phyloP scores from a whole-genome alignment of 768 basidiomycete genomes.

The Cubamyces lactineus region DNA sequence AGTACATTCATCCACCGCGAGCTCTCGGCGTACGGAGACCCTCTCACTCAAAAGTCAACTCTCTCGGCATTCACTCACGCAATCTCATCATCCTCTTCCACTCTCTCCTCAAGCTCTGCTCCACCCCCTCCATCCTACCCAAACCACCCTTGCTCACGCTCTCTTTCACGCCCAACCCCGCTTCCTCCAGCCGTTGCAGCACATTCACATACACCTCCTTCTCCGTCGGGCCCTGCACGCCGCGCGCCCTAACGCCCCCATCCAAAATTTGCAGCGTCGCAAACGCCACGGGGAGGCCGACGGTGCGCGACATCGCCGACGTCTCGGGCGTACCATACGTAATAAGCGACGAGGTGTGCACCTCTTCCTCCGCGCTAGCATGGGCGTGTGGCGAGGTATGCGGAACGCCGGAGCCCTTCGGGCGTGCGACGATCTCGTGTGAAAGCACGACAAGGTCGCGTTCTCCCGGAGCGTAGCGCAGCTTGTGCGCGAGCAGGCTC shows the following conservation, averaged over 20 bases:
- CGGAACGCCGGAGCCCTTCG: slow-evolving; percentile 3
- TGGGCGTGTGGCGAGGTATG: slow-evolving; percentile 20
- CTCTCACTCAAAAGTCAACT: no score
- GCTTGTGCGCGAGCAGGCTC: slow-evolving; percentile 65
- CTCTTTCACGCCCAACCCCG: slow-evolving; percentile 46
- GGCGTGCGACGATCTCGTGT: slow-evolving; percentile 72
- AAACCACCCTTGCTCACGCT: slow-evolving; percentile 23
- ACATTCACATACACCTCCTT: slow-evolving; percentile 63
- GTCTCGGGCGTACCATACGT: slow-evolving; percentile 58
- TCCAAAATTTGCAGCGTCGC: slow-evolving; percentile 75
- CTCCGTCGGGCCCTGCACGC: slow-evolving; percentile 72
- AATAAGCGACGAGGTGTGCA: slow-evolving; percentile 69
- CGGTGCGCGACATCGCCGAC: slow-evolving; percentile 90
- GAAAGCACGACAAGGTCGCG: slow-evolving; percentile 86
- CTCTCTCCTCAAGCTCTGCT: slow-evolving; percentile 11
- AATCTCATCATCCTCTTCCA: slow-evolving; percentile 12
- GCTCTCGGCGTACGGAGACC: no score
- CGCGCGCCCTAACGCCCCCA: slow-evolving; percentile 51
- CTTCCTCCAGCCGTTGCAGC: slow-evolving; percentile 59
- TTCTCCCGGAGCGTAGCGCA: slow-evolving; percentile 71
- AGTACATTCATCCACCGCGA: no score
- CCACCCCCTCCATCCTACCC: slow-evolving; percentile 6
- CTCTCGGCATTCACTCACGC: background rate
- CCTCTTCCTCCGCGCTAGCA: slow-evolving; percentile 41
- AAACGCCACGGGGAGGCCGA: slow-evolving; percentile 86